These are phyloP conservation scores for Apiospora sp. DNA, from an alignment of 2,329 filamentous ascomycete species.

Conservation along the genomic window DNA sequence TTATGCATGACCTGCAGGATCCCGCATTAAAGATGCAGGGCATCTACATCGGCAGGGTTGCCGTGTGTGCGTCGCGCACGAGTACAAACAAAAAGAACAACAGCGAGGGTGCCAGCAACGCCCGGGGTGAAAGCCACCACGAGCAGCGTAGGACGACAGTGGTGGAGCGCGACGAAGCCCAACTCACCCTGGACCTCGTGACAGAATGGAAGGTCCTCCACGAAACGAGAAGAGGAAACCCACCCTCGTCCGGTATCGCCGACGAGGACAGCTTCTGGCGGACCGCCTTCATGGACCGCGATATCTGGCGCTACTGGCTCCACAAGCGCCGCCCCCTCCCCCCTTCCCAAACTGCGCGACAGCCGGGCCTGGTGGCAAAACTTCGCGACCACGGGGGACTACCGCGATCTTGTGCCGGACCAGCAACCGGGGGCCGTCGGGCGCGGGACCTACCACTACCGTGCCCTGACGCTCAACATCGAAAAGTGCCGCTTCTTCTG, in stretches of 20 bases:
- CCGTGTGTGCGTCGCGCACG: not conserved
- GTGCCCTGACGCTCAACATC: not conserved
- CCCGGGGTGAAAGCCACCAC: too few relatives aligned
- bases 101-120: not conserved
- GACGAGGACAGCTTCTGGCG: conserved; percentile 3
- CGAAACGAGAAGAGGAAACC: too few relatives aligned
- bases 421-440: not conserved
- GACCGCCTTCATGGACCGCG: conserved; percentile 16
- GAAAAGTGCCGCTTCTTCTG: conserved; percentile 18
- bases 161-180: not conserved
- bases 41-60: not conserved
- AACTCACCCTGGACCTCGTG: not conserved
- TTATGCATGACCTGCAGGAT: conserved; percentile 17
- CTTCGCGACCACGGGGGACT: conserved; percentile 4
- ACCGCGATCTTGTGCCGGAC: conserved; percentile 1
- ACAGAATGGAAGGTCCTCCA: not conserved
- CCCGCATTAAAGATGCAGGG: not conserved
- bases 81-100: not conserved
- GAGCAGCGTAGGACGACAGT: not conserved
- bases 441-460: conserved; percentile 15
- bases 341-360: not conserved
- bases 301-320: conserved; percentile 21
- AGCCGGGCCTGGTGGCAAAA: not conserved
- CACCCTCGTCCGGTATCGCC: not conserved
- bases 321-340: conserved; percentile 13